Conservation (phyloP, 495 filamentous ascomycete genomes). For the Staphylotrichum tortipilum region DNA sequence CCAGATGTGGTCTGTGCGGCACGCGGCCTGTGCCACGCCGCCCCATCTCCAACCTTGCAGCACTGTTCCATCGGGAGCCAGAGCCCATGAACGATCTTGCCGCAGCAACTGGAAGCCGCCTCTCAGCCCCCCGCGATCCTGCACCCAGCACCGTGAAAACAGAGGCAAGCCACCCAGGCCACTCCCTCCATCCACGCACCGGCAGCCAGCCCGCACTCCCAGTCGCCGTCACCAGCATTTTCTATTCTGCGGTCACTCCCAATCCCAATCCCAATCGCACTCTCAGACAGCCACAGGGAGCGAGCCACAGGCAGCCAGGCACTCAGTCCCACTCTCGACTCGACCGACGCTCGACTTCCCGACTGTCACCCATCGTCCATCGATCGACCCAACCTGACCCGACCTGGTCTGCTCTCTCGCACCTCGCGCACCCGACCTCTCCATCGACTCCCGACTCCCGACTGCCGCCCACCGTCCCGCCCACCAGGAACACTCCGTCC, state of each 20-base stretch:
- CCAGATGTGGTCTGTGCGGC: constrained; percentile 2
- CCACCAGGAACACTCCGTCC: too few species aligned
- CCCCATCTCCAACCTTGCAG: constrained; percentile 2
- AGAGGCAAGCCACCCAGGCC: not conserved
- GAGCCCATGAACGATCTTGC: constrained; percentile 6
- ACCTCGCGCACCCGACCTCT: too few species aligned
- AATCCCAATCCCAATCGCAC: not conserved
- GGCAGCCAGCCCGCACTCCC: not conserved
- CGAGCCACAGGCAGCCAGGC: too few species aligned
- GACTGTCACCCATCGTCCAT: too few species aligned
- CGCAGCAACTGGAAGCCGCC: too few species aligned
- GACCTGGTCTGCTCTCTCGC: not conserved
- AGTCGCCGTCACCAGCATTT: not conserved
- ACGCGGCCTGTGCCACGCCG: not conserved
- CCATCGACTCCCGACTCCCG: too few species aligned
- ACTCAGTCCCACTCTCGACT: too few species aligned
- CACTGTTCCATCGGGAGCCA: not conserved
- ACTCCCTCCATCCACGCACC: not conserved
- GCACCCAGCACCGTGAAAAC: not conserved
- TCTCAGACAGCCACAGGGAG: too few species aligned
- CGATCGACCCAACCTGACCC: too few species aligned
- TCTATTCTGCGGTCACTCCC: not conserved
- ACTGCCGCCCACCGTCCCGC: too few species aligned
- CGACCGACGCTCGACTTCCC: too few species aligned
- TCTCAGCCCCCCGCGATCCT: constrained; percentile 1